Conservation (phyloP, 768 basidiomycete genomes). For the Podaxis sp. region DNA sequence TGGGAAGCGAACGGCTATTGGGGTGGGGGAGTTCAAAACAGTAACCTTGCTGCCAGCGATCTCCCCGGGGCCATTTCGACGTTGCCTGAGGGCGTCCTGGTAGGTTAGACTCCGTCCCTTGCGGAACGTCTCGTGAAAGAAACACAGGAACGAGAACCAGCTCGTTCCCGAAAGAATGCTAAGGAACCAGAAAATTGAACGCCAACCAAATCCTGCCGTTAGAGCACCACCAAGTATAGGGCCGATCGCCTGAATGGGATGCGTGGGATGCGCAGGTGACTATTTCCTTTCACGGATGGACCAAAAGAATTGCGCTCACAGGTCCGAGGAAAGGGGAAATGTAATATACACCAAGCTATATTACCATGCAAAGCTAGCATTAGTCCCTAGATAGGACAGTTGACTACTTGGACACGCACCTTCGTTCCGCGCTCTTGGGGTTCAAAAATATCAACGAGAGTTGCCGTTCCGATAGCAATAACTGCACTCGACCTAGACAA, state of each 20-base stretch:
- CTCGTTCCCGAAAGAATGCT: slow-evolving; percentile 57
- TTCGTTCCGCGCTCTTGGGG: slow-evolving; percentile 71
- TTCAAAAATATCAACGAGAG: slow-evolving; percentile 78
- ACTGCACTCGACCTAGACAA: slow-evolving; percentile 58
- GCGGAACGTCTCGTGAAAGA: slow-evolving; percentile 84
- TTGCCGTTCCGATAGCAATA: slow-evolving; percentile 71
- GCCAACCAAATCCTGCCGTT: slow-evolving; percentile 71
- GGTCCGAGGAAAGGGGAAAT: slow-evolving; percentile 78
- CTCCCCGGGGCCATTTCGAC: slow-evolving; percentile 25
- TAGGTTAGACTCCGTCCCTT: slow-evolving; percentile 81
- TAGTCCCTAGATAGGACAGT: background rate
- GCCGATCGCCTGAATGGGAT: slow-evolving; percentile 55
- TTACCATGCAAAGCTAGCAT: background rate
- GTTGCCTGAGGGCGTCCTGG: slow-evolving; percentile 58
- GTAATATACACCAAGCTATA: slow-evolving; percentile 75
- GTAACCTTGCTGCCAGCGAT: background rate
- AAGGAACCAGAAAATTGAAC: slow-evolving; percentile 83
- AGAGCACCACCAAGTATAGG: slow-evolving; percentile 74
- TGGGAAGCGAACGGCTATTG: background rate
- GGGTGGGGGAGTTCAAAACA: background rate
- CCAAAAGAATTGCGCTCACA: slow-evolving; percentile 27
- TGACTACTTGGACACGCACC: slow-evolving; percentile 23
- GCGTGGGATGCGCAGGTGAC: background rate
- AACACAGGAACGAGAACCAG: slow-evolving; percentile 55
- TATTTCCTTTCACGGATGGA: background rate